These are phyloP conservation scores for Arxiozyma heterogenica DNA, from an alignment of 1,139 yeast genomes.

Conservation along the genomic window DNA sequence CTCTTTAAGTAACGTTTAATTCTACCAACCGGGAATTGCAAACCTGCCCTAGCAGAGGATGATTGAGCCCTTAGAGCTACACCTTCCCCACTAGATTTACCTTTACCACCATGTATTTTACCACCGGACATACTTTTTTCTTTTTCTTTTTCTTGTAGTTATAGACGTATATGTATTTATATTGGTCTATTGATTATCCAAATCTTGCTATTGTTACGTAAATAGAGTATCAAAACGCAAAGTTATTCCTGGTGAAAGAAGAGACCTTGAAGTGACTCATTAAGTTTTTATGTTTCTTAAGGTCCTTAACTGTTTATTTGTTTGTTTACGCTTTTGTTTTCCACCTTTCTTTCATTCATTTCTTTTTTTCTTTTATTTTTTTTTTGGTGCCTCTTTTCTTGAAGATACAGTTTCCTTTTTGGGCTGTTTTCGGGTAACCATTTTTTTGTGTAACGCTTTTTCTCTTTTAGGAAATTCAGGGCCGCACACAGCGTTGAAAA, in stretches of 20 bases:
- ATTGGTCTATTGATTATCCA: background rate
- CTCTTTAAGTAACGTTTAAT: slow-evolving; percentile 90
- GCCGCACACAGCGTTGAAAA: background rate
- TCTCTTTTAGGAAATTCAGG: background rate
- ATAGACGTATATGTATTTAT: background rate
- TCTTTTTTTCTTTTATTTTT: background rate
- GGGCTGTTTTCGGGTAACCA: background rate
- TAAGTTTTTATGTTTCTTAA: no score
- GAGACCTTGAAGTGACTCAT: background rate
- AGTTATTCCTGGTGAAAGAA: background rate
- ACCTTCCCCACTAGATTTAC: slow-evolving; percentile 71
- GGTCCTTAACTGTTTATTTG: background rate
- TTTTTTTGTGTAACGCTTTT: background rate
- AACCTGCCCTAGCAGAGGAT: slow-evolving; percentile 94
- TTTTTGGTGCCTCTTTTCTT: background rate
- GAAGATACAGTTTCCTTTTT: background rate
- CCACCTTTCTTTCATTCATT: no score
- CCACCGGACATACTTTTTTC: slow-evolving; percentile 35
- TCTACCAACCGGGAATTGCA: slow-evolving; percentile 98
- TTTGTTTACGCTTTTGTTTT: background rate
- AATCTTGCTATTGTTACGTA: background rate
- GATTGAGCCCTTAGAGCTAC: slow-evolving; percentile 60
- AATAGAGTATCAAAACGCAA: background rate
- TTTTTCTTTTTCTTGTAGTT: background rate
- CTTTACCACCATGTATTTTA: slow-evolving; percentile 95